phyloP scores from a whole-genome alignment of 345 rosid species.

The Salix koriyanagi region DNA sequence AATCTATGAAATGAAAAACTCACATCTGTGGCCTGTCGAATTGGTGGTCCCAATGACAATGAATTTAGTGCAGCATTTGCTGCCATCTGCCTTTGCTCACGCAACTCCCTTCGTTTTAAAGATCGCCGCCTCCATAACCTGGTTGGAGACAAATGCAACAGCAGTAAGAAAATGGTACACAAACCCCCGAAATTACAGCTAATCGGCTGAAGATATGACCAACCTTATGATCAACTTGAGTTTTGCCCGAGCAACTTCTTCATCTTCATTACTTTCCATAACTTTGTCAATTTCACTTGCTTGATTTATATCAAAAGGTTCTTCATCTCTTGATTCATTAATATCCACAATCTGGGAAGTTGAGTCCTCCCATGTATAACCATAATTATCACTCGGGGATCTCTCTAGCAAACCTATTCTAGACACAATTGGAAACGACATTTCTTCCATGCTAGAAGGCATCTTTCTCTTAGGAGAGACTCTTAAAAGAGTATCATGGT shows the following conservation, averaged over 20 bases:
- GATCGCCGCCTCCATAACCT: slow-evolving; percentile 85
- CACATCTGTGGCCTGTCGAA: slow-evolving; percentile 55
- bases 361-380: slow-evolving; percentile 22
- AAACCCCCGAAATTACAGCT: slow-evolving; percentile 1
- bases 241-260: slow-evolving; percentile 71
- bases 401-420: slow-evolving; percentile 36
- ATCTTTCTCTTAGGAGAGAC: slow-evolving; percentile 32
- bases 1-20: slow-evolving; percentile 22
- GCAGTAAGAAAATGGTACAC: neutral
- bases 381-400: slow-evolving; percentile 28
- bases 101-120: slow-evolving; percentile 50
- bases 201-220: slow-evolving; percentile 15
- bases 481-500: slow-evolving; percentile 20
- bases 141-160: slow-evolving; percentile 23
- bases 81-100: slow-evolving; percentile 60
- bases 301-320: slow-evolving; percentile 27
- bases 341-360: slow-evolving; percentile 21
- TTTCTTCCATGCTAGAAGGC: slow-evolving; percentile 31
- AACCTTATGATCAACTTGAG: slow-evolving; percentile 85
- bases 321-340: slow-evolving; percentile 35
- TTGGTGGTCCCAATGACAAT: slow-evolving; percentile 67
- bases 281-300: slow-evolving; percentile 34
- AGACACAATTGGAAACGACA: slow-evolving; percentile 31
- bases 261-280: slow-evolving; percentile 26
- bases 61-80: slow-evolving; percentile 71